Base-by-base conservation (phyloP, 2,329 filamentous ascomycete genomes). In the Fusarium paranaense region DNA sequence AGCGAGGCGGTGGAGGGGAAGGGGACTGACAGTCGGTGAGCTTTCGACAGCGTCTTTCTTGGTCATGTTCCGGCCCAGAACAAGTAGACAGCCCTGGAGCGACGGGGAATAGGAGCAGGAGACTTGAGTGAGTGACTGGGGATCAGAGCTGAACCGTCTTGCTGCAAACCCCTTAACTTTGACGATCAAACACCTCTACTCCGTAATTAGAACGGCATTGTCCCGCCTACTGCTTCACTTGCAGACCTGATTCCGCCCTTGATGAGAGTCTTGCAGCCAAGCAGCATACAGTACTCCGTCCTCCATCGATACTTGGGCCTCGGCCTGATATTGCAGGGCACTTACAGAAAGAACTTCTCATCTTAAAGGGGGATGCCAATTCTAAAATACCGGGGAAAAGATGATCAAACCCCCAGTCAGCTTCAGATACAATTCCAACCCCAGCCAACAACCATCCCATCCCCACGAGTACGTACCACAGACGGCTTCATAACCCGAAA, bases 121-220 rank as follows among this genome's bases (percentile, higher is more conserved):
- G 38, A 47, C 38, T 32, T 14, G 25, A 52, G 18, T 30, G 35
- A 37, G 22, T 38, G 35, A 38, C 54, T 58, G 22, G 35, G 35
- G 63, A 50, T 42, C 66, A 67, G 54, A 35, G 42, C 45, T 59
- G 54, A 66, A 59, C 60, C 42, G 59, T 61, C 58, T 57, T 69
- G 62, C 47, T 54, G 57, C 47, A 69, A 72, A 60, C 72, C 72
- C 72, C 69, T 72, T 74, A 72, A 64, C 71, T 72, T 66, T 74
- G 72, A 63, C 62, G 72, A 74, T 74, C 72, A 74, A 74, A 66
- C 72, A 59, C n/a, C 64, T 59, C 61, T 54, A 54, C 37, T 42
- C 57, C 50, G 27, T 60, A 66, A 72, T 74, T 57, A 25, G 65
- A 72, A 62, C 65, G 59, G 62, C 72, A 74, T 66, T 74, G 69